These are phyloP conservation scores for Silybum marianum DNA, from an alignment of 129 eudicot genomes.

Conservation along the genomic window DNA sequence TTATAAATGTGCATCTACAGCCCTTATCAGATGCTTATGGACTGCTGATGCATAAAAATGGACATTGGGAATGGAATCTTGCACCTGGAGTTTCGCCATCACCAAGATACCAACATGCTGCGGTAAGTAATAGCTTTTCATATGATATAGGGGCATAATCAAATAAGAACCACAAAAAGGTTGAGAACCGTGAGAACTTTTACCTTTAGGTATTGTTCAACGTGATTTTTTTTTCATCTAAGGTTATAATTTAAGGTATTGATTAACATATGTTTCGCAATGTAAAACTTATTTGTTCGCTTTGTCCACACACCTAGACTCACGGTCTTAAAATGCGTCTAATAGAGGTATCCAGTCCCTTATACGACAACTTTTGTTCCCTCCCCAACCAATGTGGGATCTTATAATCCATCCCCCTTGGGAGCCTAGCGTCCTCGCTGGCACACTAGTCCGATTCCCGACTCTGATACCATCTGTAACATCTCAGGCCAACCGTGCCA, in stretches of 20 bases:
- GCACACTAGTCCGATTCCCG: too few relatives aligned
- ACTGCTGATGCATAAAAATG: conserved; percentile 93
- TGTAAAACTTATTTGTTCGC: neutral
- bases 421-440: too few relatives aligned
- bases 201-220: neutral
- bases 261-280: neutral
- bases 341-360: too few relatives aligned
- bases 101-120: conserved; percentile 93
- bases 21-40: conserved; percentile 97
- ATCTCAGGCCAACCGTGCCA: too few relatives aligned
- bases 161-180: neutral
- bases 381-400: too few relatives aligned
- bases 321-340: too few relatives aligned
- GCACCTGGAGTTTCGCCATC: conserved; percentile 98
- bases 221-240: neutral
- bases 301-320: too few relatives aligned
- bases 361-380: too few relatives aligned
- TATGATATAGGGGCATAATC: neutral
- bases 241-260: neutral
- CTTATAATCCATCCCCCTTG: too few relatives aligned
- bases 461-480: too few relatives aligned
- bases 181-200: neutral
- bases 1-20: conserved; percentile 46
- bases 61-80: conserved; percentile 99
- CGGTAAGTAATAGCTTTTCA: conserved; percentile 52